phyloP scores from a whole-genome alignment of 2,329 filamentous ascomycete species.

The Thermothelomyces thermophilus region DNA sequence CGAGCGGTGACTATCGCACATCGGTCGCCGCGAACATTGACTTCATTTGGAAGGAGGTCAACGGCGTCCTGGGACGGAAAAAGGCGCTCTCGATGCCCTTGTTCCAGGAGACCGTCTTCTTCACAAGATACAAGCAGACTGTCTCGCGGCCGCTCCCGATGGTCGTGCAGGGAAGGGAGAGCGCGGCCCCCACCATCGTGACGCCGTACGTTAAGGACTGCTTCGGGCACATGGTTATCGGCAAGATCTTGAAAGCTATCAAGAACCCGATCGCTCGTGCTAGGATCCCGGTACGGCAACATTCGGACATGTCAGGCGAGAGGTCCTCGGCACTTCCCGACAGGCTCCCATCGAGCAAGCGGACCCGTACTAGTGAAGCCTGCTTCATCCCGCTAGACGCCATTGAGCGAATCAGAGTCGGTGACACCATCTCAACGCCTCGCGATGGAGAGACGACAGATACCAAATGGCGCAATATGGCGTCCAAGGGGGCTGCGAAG shows the following conservation, averaged over 20 bases:
- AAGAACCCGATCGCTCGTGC: neutral
- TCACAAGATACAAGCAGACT: conserved; percentile 29
- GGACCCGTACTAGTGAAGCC: conserved; percentile 23
- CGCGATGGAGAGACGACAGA: conserved; percentile 38
- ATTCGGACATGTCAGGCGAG: no score
- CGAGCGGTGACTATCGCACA: conserved; percentile 54
- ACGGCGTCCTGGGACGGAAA: conserved; percentile 38
- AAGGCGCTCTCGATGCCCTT: conserved; percentile 30
- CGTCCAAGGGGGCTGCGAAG: conserved; percentile 36
- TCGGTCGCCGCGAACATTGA: conserved; percentile 52
- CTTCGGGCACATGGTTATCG: conserved; percentile 59
- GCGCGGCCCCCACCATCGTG: conserved; percentile 49
- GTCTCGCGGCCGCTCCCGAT: neutral
- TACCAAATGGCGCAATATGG: conserved; percentile 50
- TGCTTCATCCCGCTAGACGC: conserved; percentile 18
- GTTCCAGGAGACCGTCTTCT: conserved; percentile 46
- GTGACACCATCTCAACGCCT: conserved; percentile 44
- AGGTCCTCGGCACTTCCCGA: no score
- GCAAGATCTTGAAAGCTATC: conserved; percentile 37
- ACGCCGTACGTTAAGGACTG: conserved; percentile 61
- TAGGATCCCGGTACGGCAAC: no score
- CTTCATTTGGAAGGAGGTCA: conserved; percentile 61
- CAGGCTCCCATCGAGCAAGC: neutral
- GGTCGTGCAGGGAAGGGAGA: conserved; percentile 5
- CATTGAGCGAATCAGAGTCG: conserved; percentile 34